Percentiles rank a stretch among this genome's conserved stretches.
Conservation (phyloP, 148 eudicot species). For the Rhododendron henanense region DNA sequence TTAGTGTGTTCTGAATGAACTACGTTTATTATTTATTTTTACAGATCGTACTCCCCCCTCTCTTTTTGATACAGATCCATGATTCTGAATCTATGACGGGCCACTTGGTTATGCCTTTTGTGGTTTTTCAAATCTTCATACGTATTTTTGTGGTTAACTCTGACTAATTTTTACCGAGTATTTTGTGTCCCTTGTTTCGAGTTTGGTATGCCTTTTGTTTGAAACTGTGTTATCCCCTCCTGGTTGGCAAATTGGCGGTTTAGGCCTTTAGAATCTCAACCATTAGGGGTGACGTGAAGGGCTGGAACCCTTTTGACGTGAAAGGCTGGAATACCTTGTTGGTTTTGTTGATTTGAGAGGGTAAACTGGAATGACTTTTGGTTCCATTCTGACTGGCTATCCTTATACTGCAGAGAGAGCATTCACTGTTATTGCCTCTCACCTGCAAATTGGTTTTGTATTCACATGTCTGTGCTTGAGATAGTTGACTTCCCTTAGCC, state of each 20-base stretch:
- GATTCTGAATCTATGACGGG: neutral
- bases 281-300: neutral
- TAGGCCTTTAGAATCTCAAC: neutral
- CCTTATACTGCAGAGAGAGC: neutral
- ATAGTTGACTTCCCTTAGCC: neutral
- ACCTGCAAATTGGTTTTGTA: neutral
- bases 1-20: neutral
- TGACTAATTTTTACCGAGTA: neutral
- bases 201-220: neutral
- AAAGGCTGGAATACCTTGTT: neutral
- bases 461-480: neutral
- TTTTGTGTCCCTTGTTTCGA: neutral
- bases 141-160: neutral
- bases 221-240: neutral
- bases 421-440: neutral
- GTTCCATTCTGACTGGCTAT: neutral
- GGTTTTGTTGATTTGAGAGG: neutral
- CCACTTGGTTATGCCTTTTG: neutral
- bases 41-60: neutral
- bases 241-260: neutral
- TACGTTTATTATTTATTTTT: neutral
- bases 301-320: neutral
- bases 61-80: neutral
- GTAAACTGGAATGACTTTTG: neutral
- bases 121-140: conserved; percentile 3